Percentiles rank a stretch among this genome's conserved stretches.
phyloP scores from a whole-genome alignment of 2,329 filamentous ascomycete species.

The Fusarium neocosmosporiellum region DNA sequence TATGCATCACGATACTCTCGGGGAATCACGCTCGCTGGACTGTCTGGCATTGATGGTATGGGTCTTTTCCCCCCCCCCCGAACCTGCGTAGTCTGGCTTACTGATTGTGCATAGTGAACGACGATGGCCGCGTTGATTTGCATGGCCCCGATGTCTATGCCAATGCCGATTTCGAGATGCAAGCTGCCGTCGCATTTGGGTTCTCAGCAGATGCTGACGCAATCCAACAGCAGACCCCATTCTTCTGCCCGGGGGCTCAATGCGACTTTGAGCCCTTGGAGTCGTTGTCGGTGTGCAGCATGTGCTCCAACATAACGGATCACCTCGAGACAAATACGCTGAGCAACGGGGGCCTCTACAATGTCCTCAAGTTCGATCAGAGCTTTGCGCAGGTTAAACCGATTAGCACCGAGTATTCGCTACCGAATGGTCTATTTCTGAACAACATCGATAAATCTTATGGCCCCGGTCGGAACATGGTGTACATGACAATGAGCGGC shows the following conservation, averaged over 20 bases:
- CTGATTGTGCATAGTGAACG: background rate
- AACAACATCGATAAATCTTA: conserved; percentile 13
- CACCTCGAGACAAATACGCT: background rate
- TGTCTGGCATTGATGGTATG: background rate
- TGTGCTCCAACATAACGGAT: conserved; percentile 11
- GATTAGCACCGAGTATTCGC: conserved; percentile 1
- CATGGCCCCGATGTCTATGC: background rate
- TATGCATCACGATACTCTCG: conserved; percentile 17
- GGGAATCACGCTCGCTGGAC: background rate
- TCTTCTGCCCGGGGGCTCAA: background rate
- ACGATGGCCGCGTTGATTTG: background rate
- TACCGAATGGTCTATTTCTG: conserved; percentile 16
- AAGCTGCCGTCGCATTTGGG: conserved; percentile 16
- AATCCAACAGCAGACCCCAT: conserved; percentile 2
- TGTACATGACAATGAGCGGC: conserved; percentile 26
- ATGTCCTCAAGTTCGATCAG: background rate
- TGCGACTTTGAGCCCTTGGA: conserved; percentile 7
- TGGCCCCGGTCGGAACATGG: conserved; percentile 2
- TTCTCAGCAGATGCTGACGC: background rate
- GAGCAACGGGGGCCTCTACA: background rate
- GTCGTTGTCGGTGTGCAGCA: conserved; percentile 18
- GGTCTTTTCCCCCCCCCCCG: background rate
- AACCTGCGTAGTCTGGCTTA: background rate
- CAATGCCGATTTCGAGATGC: conserved; percentile 25
- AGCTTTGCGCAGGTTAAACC: background rate